These are phyloP conservation scores for Sinapis alba DNA, from an alignment of 441 rosid genomes.

Conservation along the genomic window DNA sequence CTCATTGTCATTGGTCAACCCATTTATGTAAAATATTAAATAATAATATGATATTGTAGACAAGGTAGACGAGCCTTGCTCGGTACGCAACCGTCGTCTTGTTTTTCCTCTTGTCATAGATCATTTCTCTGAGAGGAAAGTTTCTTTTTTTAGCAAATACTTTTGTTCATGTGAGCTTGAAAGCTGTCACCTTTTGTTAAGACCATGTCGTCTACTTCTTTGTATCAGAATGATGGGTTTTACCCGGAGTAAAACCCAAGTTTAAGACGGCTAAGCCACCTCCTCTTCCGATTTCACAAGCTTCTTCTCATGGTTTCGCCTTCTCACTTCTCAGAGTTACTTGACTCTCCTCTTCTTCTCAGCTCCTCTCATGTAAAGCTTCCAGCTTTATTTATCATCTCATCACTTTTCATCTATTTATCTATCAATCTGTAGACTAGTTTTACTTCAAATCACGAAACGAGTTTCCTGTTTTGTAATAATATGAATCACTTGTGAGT, in stretches of 20 bases:
- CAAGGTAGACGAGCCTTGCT: slow-evolving; percentile 32
- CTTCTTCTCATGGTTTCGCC: slow-evolving; percentile 57
- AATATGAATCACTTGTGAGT: not conserved
- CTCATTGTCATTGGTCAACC: slow-evolving; percentile 32
- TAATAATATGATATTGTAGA: not conserved
- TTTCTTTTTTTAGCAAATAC: not conserved
- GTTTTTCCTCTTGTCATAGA: slow-evolving; percentile 20
- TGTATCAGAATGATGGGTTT: slow-evolving; percentile 27
- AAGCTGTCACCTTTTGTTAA: slow-evolving; percentile 20
- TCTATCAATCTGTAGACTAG: not conserved
- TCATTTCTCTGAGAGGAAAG: slow-evolving; percentile 16
- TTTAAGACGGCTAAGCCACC: slow-evolving; percentile 63
- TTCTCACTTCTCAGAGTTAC: slow-evolving; percentile 78
- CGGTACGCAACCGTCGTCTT: slow-evolving; percentile 50
- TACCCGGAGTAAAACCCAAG: slow-evolving; percentile 54
- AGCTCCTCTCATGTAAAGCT: slow-evolving; percentile 65
- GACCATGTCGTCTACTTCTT: slow-evolving; percentile 47
- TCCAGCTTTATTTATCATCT: not conserved
- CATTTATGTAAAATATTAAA: slow-evolving; percentile 8
- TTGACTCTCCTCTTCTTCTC: slow-evolving; percentile 88
- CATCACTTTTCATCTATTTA: not conserved
- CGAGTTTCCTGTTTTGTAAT: not conserved
- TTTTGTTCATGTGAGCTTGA: slow-evolving; percentile 11
- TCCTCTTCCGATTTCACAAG: slow-evolving; percentile 73
- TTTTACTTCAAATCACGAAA: not conserved